A percentile compares a stretch with the other conserved stretches of the same genome.
Evolutionary conservation across 257 asterid genomes (phyloP).

Genomic region (Rubia yunnanensis): DNA sequence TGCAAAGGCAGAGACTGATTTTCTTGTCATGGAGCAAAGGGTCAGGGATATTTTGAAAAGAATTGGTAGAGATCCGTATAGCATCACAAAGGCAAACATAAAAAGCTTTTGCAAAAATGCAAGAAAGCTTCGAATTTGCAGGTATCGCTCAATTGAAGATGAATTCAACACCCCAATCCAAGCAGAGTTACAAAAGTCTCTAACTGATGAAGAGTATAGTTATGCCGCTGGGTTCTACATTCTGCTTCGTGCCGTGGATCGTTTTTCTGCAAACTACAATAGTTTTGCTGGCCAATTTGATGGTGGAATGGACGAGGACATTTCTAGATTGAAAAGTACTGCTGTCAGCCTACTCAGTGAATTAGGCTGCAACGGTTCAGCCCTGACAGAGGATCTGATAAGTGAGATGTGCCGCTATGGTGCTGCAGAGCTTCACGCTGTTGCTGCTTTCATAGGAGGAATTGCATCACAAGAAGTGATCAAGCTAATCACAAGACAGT

Average conservation of each 20-base stretch:
- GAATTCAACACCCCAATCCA: constrained; percentile 68
- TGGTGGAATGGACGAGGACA: constrained; percentile 94
- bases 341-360: constrained; percentile 68
- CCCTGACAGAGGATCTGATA: constrained; percentile 78
- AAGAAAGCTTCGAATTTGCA: constrained; percentile 69
- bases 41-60: constrained; percentile 51
- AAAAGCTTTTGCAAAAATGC: constrained; percentile 90
- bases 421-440: constrained; percentile 88
- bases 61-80: constrained; percentile 80
- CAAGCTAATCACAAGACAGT: constrained; percentile 92
- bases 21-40: constrained; percentile 56
- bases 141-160: constrained; percentile 75
- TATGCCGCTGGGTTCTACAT: constrained; percentile 73
- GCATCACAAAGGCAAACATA: constrained; percentile 62
- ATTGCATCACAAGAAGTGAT: constrained; percentile 94
- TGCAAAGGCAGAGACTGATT: constrained; percentile 97
- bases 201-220: constrained; percentile 85
- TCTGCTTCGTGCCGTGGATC: constrained; percentile 90
- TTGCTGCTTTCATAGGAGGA: constrained; percentile 89
- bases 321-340: constrained; percentile 73
- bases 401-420: constrained; percentile 96
- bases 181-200: constrained; percentile 70
- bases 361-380: constrained; percentile 70
- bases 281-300: constrained; percentile 88
- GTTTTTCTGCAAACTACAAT: constrained; percentile 70